These are phyloP conservation scores for Metarhizium humberi DNA, from an alignment of 2,329 filamentous ascomycete genomes.

Conservation along the genomic window DNA sequence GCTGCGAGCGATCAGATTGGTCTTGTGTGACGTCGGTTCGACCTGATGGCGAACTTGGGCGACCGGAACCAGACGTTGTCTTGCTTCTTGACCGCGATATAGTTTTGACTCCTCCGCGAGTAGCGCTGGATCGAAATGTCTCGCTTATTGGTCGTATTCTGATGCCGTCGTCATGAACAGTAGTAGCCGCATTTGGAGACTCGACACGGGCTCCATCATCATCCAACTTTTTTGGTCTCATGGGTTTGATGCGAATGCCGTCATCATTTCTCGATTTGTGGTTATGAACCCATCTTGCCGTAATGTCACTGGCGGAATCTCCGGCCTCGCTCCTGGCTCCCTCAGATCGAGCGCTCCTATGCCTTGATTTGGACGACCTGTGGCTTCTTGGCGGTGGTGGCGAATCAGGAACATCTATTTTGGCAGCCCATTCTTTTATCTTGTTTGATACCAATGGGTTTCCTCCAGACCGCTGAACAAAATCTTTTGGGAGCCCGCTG, in stretches of 20 bases:
- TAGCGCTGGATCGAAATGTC: slow-evolving; percentile 14
- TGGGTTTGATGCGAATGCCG: slow-evolving; percentile 17
- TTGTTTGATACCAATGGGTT: slow-evolving; percentile 50
- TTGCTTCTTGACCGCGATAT: slow-evolving; percentile 18
- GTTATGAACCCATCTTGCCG: slow-evolving; percentile 9
- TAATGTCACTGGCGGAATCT: slow-evolving; percentile 19
- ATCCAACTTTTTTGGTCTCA: slow-evolving; percentile 3
- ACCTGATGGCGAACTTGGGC: slow-evolving; percentile 12
- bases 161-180: slow-evolving; percentile 19
- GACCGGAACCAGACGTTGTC: slow-evolving; percentile 16
- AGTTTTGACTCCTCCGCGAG: slow-evolving; percentile 7
- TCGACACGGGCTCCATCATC: slow-evolving; percentile 36
- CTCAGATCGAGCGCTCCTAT: slow-evolving; percentile 15
- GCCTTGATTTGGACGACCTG: slow-evolving; percentile 26
- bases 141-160: slow-evolving; percentile 18
- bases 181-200: slow-evolving; percentile 14
- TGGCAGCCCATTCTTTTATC: slow-evolving; percentile 52
- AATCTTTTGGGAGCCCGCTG: slow-evolving; percentile 42
- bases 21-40: slow-evolving; percentile 18
- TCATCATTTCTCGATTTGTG: slow-evolving; percentile 13
- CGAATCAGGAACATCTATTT: slow-evolving; percentile 40
- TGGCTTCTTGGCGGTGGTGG: slow-evolving; percentile 24
- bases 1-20: slow-evolving; percentile 12
- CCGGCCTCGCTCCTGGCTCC: slow-evolving; percentile 17
- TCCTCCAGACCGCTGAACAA: slow-evolving; percentile 40